These are phyloP conservation scores for Hanseniaspora mollemarum DNA, from an alignment of 805 yeast species.

Conservation along the genomic window DNA sequence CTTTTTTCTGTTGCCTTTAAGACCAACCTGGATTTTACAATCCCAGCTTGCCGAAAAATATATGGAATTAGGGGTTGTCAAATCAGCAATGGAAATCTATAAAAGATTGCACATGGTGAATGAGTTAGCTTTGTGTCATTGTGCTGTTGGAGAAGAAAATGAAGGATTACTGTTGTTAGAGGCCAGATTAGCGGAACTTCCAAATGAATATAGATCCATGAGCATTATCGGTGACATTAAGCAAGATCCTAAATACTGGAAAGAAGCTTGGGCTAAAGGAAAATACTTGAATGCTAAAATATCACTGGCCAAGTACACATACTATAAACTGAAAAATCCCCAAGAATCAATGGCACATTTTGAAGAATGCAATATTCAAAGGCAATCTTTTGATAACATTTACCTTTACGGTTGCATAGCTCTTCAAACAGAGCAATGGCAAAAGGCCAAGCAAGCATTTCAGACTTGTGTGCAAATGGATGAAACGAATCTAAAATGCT, in stretches of 20 bases:
- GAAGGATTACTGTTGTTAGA: conserved; percentile 53
- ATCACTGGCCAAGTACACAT: conserved; percentile 62
- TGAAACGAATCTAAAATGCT: conserved; percentile 66
- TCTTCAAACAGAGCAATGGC: conserved; percentile 56
- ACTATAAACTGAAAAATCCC: conserved; percentile 41
- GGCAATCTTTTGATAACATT: conserved; percentile 68
- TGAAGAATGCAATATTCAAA: conserved; percentile 49
- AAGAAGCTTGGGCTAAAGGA: conserved; percentile 76
- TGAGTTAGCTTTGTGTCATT: conserved; percentile 84
- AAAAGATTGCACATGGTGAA: conserved; percentile 62
- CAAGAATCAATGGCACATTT: conserved; percentile 51
- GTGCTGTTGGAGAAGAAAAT: conserved; percentile 63
- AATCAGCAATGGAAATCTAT: conserved; percentile 81
- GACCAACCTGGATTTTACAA: conserved; percentile 82
- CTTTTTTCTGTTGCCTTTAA: conserved; percentile 60
- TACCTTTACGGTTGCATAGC: conserved; percentile 87
- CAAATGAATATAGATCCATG: conserved; percentile 72
- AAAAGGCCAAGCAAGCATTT: conserved; percentile 80
- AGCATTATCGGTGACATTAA: conserved; percentile 78
- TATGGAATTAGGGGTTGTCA: conserved; percentile 71
- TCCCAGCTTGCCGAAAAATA: conserved; percentile 71
- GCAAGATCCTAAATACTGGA: conserved; percentile 67
- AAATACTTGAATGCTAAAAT: conserved; percentile 76
- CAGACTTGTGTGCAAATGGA: conserved; percentile 81
- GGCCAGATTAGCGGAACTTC: conserved; percentile 42